phyloP scores from a whole-genome alignment of 257 asterid species.

The Asclepias syriaca region DNA sequence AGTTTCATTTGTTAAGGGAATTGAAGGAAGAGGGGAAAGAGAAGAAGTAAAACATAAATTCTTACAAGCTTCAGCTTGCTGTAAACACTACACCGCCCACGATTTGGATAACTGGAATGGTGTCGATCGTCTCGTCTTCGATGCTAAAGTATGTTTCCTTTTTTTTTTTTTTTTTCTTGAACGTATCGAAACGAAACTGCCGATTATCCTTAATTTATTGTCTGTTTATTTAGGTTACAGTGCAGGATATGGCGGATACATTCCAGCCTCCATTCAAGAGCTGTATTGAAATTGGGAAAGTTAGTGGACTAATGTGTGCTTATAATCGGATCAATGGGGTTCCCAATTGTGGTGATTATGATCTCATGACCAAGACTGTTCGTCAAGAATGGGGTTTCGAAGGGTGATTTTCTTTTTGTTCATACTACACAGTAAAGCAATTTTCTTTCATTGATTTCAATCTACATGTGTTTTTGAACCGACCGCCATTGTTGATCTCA shows the following conservation, averaged over 20 bases:
- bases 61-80: slow-evolving; percentile 69
- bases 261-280: slow-evolving; percentile 67
- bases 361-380: slow-evolving; percentile 46
- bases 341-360: slow-evolving; percentile 56
- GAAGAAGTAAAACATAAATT: slow-evolving; percentile 36
- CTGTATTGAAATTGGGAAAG: slow-evolving; percentile 54
- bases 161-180: too few species aligned
- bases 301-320: slow-evolving; percentile 68
- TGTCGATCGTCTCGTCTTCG: slow-evolving; percentile 43
- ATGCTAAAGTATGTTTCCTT: slow-evolving; percentile 45
- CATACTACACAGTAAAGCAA: neutral
- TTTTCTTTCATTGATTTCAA: neutral
- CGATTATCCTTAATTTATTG: too few species aligned
- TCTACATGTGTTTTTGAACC: neutral
- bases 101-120: slow-evolving; percentile 72
- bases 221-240: slow-evolving; percentile 35
- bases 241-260: slow-evolving; percentile 70
- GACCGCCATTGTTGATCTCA: slow-evolving; percentile 10
- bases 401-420: slow-evolving; percentile 31
- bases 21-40: slow-evolving; percentile 59
- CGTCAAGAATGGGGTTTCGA: slow-evolving; percentile 65
- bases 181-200: neutral
- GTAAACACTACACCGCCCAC: slow-evolving; percentile 73
- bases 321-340: slow-evolving; percentile 65
- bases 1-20: slow-evolving; percentile 59